Evolutionary conservation across 495 filamentous ascomycete genomes (phyloP), one percentile per base, ranked within the genome.

Genomic region (Aspergillus nidulans): DNA sequence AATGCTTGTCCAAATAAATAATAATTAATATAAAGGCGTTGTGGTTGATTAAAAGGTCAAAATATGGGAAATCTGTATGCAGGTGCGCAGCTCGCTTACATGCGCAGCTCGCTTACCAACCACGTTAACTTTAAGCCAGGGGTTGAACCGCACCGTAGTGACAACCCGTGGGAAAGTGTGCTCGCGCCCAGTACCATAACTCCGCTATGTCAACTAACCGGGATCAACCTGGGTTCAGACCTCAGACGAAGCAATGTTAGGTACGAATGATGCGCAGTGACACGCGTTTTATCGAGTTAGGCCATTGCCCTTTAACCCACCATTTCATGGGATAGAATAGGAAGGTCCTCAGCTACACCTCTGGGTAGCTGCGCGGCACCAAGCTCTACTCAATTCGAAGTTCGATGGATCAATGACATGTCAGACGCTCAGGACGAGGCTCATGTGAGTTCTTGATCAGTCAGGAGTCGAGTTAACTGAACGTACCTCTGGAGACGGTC

Each of bases 391-490:
- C 21, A 15, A 45, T 15, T 45, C 25, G 10, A 45, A 26, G n/a
- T n/a, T 16, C 44, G 25, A 28, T 30, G 7, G 67, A 69, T 64
- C 64, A 60, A 67, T 70, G 70, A 73, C 69, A 63, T 55, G 59
- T 73, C 70, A 69, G 58, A 69, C 56, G 56, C 44, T 54, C 42
- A 2, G 38, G 23, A 8, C 16, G 18, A 30, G 44, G 25, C 30
- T 18, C 23, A 18, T 43, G 28, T 5, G 9, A 3, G 18, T 26
- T 15, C 25, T 19, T 16, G n/a, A 24, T 30, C 1, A 30, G 15
- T 24, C 19, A 16, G 19, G 16, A 46, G 44, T 30, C 26, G n/a
- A 30, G 23, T 24, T 18, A 3, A 12, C 12, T 43, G 19, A 23
- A 12, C 30, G 15, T 7, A 13, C 9, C 15, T 19, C 5, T 5